Evolutionary conservation across 2,329 filamentous ascomycete genomes (phyloP).

Genomic region (Sphaerulina vaccinii): DNA sequence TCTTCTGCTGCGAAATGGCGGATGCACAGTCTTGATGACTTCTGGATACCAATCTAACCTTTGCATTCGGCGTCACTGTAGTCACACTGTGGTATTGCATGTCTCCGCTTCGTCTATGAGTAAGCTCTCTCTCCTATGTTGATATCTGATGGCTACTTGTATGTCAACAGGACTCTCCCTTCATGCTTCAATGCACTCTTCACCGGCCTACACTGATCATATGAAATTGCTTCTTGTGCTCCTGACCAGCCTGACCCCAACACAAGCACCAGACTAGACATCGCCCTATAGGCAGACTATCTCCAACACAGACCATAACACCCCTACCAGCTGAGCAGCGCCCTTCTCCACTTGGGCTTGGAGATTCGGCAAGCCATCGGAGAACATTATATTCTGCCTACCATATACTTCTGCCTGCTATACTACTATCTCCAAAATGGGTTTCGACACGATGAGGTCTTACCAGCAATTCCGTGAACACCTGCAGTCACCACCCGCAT

Average conservation of each 20-base stretch:
- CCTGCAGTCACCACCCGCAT: constrained; percentile 7
- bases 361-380: constrained; percentile 13
- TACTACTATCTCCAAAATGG: constrained; percentile 16
- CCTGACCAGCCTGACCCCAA: constrained; percentile 7
- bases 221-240: constrained; percentile 2
- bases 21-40: not conserved
- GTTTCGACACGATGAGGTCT: constrained; percentile 27
- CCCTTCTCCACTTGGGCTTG: constrained; percentile 11
- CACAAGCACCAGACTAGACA: not conserved
- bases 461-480: constrained; percentile 21
- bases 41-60: constrained; percentile 16
- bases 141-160: not conserved
- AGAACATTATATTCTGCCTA: constrained; percentile 1
- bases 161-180: constrained; percentile 2
- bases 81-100: not conserved
- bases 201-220: not conserved
- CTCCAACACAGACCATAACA: constrained; percentile 10
- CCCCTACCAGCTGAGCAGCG: constrained; percentile 20
- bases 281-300: not conserved
- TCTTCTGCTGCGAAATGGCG: constrained; percentile 15
- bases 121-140: constrained; percentile 8
- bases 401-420: not conserved
- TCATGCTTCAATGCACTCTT: constrained; percentile 9
- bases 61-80: constrained; percentile 12
- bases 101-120: constrained; percentile 14